phyloP scores from a whole-genome alignment of 495 filamentous ascomycete genomes.

The Neurospora sp. region DNA sequence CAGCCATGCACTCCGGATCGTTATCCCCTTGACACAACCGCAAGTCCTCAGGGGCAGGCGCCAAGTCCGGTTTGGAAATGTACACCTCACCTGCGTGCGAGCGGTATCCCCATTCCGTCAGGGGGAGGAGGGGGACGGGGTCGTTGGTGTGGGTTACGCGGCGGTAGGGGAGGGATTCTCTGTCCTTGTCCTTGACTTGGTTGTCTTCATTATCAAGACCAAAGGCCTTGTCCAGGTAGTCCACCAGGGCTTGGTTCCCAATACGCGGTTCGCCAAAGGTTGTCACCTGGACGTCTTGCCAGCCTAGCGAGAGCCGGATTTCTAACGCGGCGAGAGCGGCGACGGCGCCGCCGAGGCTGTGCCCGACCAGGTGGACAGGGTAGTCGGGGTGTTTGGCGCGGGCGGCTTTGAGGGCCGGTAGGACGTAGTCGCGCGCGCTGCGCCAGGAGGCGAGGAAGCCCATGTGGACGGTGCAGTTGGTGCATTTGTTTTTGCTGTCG shows the following conservation, averaged over 20 bases:
- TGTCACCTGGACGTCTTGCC: slow-evolving; percentile 59
- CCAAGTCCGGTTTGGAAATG: slow-evolving; percentile 59
- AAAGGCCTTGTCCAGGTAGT: slow-evolving; percentile 61
- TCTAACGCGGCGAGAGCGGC: slow-evolving; percentile 81
- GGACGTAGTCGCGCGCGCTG: slow-evolving; percentile 52
- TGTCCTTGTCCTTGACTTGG: slow-evolving; percentile 6
- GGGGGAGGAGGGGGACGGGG: slow-evolving; percentile 79
- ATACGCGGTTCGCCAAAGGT: slow-evolving; percentile 89
- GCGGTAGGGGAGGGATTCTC: slow-evolving; percentile 41
- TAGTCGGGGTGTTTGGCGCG: slow-evolving; percentile 56
- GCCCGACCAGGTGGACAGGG: slow-evolving; percentile 67
- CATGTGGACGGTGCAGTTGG: slow-evolving; percentile 81
- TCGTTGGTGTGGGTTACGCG: slow-evolving; percentile 80
- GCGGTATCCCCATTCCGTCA: slow-evolving; percentile 76
- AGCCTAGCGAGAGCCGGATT: slow-evolving; percentile 42
- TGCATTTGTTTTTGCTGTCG: slow-evolving; percentile 40
- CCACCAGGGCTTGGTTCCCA: slow-evolving; percentile 62
- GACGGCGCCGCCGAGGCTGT: slow-evolving; percentile 87
- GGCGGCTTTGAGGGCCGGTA: slow-evolving; percentile 47
- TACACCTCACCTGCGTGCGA: slow-evolving; percentile 81
- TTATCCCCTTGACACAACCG: slow-evolving; percentile 56
- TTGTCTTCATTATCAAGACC: slow-evolving; percentile 23
- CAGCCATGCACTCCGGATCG: slow-evolving; percentile 61
- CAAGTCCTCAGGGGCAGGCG: slow-evolving; percentile 59
- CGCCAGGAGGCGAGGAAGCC: slow-evolving; percentile 83